Percentiles rank a stretch among this genome's conserved stretches.
These are phyloP conservation scores for Malus orientalis DNA, from an alignment of 306 rosid species.

Conservation along the genomic window DNA sequence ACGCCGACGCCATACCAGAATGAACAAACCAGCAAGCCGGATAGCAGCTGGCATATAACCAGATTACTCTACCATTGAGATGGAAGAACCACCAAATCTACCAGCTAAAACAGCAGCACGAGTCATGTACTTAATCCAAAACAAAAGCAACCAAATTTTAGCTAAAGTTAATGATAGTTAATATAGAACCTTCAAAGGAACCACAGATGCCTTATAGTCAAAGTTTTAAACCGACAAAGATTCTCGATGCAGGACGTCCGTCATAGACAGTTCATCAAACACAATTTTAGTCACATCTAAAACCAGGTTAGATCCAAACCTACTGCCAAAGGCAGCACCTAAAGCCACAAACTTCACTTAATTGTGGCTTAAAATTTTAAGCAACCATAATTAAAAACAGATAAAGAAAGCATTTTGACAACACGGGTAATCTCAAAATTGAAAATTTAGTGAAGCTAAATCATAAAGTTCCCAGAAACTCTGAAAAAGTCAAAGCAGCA, in stretches of 20 bases:
- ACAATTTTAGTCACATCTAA: background rate
- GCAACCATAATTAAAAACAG: background rate
- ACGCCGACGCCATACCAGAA: background rate
- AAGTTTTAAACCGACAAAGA: background rate
- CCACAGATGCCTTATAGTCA: background rate
- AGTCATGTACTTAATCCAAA: background rate
- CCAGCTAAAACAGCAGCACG: background rate
- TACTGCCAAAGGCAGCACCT: background rate
- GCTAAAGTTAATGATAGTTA: background rate
- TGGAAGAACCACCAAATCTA: background rate
- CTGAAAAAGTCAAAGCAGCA: background rate
- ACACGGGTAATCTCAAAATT: constrained; percentile 1
- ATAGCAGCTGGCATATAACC: background rate
- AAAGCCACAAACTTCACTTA: constrained; percentile 1
- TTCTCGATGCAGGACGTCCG: background rate
- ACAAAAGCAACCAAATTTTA: background rate
- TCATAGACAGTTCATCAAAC: constrained; percentile 19
- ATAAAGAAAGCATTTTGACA: background rate
- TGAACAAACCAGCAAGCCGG: background rate
- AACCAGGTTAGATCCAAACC: background rate
- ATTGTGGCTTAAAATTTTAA: background rate
- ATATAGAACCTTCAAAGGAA: background rate
- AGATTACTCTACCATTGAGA: background rate
- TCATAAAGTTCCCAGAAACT: background rate
- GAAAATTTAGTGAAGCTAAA: constrained; percentile 4